phyloP scores from a whole-genome alignment of 2,329 filamentous ascomycete genomes.

The Rutstroemia sp. region DNA sequence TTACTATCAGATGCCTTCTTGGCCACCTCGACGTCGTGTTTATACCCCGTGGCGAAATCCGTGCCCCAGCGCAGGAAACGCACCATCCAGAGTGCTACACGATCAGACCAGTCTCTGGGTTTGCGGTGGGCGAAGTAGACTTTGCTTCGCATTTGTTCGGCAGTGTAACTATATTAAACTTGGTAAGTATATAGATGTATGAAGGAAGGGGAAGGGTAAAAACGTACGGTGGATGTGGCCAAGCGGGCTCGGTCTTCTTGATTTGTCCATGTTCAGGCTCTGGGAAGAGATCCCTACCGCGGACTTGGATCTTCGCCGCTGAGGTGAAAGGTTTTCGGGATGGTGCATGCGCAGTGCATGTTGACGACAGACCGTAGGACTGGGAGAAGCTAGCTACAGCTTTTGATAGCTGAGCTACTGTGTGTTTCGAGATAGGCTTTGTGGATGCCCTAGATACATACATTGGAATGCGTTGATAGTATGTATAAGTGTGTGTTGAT shows the following conservation, averaged over 20 bases:
- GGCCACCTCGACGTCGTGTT: constrained; percentile 52
- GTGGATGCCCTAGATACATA: constrained; percentile 22
- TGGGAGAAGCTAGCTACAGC: constrained; percentile 21
- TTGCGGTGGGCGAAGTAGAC: constrained; percentile 72
- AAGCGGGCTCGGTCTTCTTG: constrained; percentile 55
- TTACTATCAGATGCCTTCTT: constrained; percentile 37
- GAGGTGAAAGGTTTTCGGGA: constrained; percentile 24
- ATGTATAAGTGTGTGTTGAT: background rate
- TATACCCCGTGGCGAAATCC: constrained; percentile 74
- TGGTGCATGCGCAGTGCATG: constrained; percentile 12
- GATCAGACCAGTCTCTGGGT: constrained; percentile 67
- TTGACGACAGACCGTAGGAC: constrained; percentile 13
- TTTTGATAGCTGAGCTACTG: constrained; percentile 23
- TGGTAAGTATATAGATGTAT: background rate
- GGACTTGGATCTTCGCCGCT: constrained; percentile 20
- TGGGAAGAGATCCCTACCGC: constrained; percentile 25
- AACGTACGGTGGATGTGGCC: constrained; percentile 39
- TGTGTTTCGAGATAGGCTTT: constrained; percentile 20
- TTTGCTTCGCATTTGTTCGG: constrained; percentile 65
- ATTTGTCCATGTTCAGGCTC: constrained; percentile 36
- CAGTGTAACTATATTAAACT: constrained; percentile 51
- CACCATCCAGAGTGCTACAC: constrained; percentile 69
- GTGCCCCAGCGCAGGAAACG: constrained; percentile 70
- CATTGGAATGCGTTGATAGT: constrained; percentile 16
- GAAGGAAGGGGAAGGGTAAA: background rate